These are phyloP conservation scores for Vanderwaltozyma tropicalis DNA, from an alignment of 805 yeast genomes.

Conservation along the genomic window DNA sequence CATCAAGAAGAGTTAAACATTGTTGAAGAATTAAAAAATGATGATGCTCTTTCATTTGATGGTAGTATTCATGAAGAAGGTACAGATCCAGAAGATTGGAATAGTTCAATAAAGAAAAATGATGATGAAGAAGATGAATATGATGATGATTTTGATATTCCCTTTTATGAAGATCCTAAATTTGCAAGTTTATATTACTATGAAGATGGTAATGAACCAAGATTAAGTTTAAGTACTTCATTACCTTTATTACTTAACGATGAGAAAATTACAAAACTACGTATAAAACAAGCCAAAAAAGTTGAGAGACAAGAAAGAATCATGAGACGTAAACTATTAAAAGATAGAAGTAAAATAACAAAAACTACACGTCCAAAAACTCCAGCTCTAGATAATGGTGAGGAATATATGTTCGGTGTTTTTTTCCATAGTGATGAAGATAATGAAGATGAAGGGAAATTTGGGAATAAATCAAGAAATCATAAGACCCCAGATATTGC, in stretches of 20 bases:
- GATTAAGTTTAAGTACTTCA: constrained; percentile 25
- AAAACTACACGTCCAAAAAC: constrained; percentile 30
- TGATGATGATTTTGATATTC: constrained; percentile 26
- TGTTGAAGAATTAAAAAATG: constrained; percentile 23
- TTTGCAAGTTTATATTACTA: constrained; percentile 27
- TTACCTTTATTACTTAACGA: constrained; percentile 25
- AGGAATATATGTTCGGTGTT: constrained; percentile 27
- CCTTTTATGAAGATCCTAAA: constrained; percentile 34
- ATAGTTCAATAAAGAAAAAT: constrained; percentile 3
- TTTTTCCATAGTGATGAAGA: constrained; percentile 27
- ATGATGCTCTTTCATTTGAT: constrained; percentile 25
- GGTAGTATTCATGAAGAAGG: constrained; percentile 27
- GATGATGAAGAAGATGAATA: constrained; percentile 17
- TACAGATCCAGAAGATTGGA: constrained; percentile 21
- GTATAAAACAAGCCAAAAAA: constrained; percentile 22
- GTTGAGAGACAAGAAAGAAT: constrained; percentile 23
- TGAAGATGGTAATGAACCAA: constrained; percentile 26
- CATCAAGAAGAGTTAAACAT: constrained; percentile 26
- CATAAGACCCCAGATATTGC: background rate
- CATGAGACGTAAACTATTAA: constrained; percentile 19
- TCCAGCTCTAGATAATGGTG: constrained; percentile 30
- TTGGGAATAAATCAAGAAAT: background rate
- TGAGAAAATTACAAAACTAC: constrained; percentile 18
- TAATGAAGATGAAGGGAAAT: constrained; percentile 3
- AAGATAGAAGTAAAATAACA: constrained; percentile 8